Evolutionary conservation across 2,329 filamentous ascomycete genomes (phyloP), one percentile per base, ranked within the genome.

Genomic region (Fusarium pseudonygamai): DNA sequence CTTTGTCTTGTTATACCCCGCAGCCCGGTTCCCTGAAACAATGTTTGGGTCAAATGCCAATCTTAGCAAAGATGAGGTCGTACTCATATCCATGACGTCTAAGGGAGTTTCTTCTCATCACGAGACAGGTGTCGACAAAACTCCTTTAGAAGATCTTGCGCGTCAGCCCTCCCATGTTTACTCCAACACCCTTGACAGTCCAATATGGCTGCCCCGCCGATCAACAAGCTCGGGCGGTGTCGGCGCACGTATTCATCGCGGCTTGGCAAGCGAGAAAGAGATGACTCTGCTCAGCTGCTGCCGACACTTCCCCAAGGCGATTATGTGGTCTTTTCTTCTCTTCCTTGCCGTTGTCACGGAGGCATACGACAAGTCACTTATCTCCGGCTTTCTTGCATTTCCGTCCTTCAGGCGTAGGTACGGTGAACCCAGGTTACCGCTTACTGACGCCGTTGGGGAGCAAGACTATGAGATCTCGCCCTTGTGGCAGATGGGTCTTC

Each of bases 271-370:
- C 7, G 69, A 72, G 45, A 70, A 67, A 34, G 60, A 72, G 14
- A 58, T 67, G 61, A 72, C 67, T 8, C 40, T 70, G 18, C 40
- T 65, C 7, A 37, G 40, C 13, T 70, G 67, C 52, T 57, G 46
- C 24, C 43, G 24, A 18, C 20, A 49, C 22, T 73, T 67, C 30
- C 71, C 71, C n/a, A 72, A 72, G 36, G 71, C 71, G 4, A 66
- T 69, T 5, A 49, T 47, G 7, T 73, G 65, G 58, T 73, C 71
- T 9, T 40, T 73, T 39, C 28, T 72, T 30, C 47, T 73, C 9
- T 73, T 65, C 28, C 55, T 72, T 18, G 69, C 69, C 16, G 42
- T 72, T 16, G 61, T 74, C 9, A 74, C 72, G 71, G 71, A 74
- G 30, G 69, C 49, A 5, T 74, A 70, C 39, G 65, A 64, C 16